Evolutionary conservation across 2,329 filamentous ascomycete genomes (phyloP).

Genomic region (Albophoma yamanashiensis): DNA sequence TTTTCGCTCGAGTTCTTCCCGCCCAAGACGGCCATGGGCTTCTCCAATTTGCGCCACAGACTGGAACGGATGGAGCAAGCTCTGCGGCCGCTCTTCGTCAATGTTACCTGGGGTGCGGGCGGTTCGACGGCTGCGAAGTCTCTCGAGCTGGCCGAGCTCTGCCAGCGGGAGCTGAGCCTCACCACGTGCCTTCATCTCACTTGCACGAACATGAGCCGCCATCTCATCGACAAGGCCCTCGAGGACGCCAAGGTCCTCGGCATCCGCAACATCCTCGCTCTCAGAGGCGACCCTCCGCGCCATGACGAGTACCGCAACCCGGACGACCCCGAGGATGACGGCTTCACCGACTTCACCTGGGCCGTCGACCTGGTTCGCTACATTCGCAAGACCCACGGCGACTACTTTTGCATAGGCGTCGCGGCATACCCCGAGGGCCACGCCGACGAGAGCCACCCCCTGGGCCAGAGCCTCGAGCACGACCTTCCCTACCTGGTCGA

Average conservation of each 20-base stretch:
- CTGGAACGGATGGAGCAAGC: constrained; percentile 92
- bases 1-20: constrained; percentile 99
- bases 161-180: constrained; percentile 80
- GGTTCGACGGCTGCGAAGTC: constrained; percentile 87
- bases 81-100: constrained; percentile 86
- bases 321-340: constrained; percentile 44
- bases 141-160: constrained; percentile 88
- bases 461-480: constrained; percentile 56
- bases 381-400: constrained; percentile 73
- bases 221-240: constrained; percentile 76
- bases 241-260: constrained; percentile 85
- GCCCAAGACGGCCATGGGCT: constrained; percentile 92
- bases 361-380: constrained; percentile 84
- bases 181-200: constrained; percentile 95
- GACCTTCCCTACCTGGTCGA: constrained; percentile 85
- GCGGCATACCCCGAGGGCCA: constrained; percentile 94
- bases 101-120: constrained; percentile 95
- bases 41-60: constrained; percentile 84
- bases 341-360: constrained; percentile 74
- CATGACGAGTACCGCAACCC: constrained; percentile 73
- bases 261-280: constrained; percentile 84
- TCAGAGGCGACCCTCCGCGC: constrained; percentile 83
- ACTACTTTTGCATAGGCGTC: constrained; percentile 95
- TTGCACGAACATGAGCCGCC: constrained; percentile 93
- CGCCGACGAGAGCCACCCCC: constrained; percentile 77